These are phyloP conservation scores for Actinidia chinensis DNA, from an alignment of 179 eudicot genomes.

Conservation along the genomic window DNA sequence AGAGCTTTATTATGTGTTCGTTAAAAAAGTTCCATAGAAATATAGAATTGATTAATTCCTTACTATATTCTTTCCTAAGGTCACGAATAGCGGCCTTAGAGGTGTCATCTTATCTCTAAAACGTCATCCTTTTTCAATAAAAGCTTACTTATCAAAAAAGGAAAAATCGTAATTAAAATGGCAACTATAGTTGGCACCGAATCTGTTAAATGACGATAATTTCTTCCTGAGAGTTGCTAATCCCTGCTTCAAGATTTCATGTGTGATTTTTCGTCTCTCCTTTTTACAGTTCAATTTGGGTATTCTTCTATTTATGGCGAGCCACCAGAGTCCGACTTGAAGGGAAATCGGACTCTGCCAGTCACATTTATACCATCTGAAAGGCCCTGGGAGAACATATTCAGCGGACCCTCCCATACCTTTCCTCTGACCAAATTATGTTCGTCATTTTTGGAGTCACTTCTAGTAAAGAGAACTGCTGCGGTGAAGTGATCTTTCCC, in stretches of 20 bases:
- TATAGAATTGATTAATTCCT: no score
- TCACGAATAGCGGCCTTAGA: no score
- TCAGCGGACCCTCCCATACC: conserved; percentile 68
- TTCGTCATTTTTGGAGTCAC: conserved; percentile 68
- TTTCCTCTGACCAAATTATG: conserved; percentile 80
- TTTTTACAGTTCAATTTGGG: conserved; percentile 51
- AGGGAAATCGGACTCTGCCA: conserved; percentile 28
- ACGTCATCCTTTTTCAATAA: no score
- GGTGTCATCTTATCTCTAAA: no score
- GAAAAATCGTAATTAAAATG: no score
- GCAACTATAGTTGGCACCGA: no score
- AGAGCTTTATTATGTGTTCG: no score
- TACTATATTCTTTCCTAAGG: no score
- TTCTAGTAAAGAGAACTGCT: conserved; percentile 67
- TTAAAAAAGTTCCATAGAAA: no score
- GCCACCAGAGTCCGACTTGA: conserved; percentile 54
- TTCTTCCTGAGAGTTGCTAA: background rate
- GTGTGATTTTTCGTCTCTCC: background rate
- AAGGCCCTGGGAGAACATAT: conserved; percentile 73
- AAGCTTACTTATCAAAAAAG: no score
- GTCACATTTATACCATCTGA: conserved; percentile 48
- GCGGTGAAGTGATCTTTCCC: conserved; percentile 31
- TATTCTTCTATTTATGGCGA: conserved; percentile 76
- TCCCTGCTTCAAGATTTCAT: background rate
- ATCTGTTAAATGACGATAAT: no score